Evolutionary conservation across 1,284 basidiomycete species (phyloP).

Genomic region (Trametes versicolor): DNA sequence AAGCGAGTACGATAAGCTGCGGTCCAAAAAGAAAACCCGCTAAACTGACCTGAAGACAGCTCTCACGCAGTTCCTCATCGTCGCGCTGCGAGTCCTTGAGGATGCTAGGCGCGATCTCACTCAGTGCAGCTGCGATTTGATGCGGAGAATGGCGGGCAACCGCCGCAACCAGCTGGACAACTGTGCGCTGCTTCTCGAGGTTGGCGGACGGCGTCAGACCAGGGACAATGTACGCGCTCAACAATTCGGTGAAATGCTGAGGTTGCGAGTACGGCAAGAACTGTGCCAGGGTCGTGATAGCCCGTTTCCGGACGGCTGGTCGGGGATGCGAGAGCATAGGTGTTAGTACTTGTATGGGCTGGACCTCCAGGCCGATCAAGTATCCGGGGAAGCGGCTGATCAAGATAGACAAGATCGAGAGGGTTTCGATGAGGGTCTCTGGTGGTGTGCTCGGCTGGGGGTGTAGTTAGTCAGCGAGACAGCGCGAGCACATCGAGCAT

Average conservation of each 20-base stretch:
- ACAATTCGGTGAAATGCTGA: slow-evolving; percentile 62
- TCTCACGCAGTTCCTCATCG: slow-evolving; percentile 86
- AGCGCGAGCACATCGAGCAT: not conserved
- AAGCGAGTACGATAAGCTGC: slow-evolving; percentile 10
- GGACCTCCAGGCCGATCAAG: slow-evolving; percentile 64
- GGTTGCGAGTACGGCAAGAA: slow-evolving; percentile 77
- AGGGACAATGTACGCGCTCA: slow-evolving; percentile 69
- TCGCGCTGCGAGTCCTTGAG: slow-evolving; percentile 73
- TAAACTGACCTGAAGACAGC: slow-evolving; percentile 69
- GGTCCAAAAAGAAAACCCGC: not conserved
- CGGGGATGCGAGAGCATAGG: slow-evolving; percentile 82
- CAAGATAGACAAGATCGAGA: slow-evolving; percentile 92
- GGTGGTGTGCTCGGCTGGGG: slow-evolving; percentile 74
- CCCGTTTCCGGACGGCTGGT: slow-evolving; percentile 89
- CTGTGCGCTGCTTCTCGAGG: slow-evolving; percentile 78
- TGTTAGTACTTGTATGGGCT: slow-evolving; percentile 78
- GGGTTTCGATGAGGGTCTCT: slow-evolving; percentile 88
- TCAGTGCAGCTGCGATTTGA: slow-evolving; percentile 67
- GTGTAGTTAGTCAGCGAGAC: not conserved
- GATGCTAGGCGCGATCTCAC: slow-evolving; percentile 73
- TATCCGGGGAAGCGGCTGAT: slow-evolving; percentile 87
- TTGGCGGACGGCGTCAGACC: slow-evolving; percentile 61
- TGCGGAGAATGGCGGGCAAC: slow-evolving; percentile 77
- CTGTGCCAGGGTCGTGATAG: slow-evolving; percentile 86
- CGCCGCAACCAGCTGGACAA: slow-evolving; percentile 83